A percentile compares a stretch with the other conserved stretches of the same genome.
These are phyloP conservation scores for Graphilbum sp. DNA, from an alignment of 2,329 filamentous ascomycete genomes.

Conservation along the genomic window DNA sequence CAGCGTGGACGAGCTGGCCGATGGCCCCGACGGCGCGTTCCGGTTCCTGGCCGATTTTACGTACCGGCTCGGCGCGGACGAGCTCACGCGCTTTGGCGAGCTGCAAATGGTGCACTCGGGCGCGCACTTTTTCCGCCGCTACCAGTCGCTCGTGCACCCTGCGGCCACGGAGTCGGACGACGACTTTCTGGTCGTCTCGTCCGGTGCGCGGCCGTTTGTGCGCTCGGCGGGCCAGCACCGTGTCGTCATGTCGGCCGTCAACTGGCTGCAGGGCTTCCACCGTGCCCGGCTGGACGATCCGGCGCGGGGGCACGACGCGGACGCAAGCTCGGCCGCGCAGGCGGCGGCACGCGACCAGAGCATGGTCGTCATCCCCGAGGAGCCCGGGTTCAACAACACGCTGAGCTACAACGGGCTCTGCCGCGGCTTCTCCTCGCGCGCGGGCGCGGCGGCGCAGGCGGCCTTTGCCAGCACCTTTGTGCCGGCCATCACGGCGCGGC, in stretches of 20 bases:
- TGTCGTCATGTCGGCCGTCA: conserved; percentile 42
- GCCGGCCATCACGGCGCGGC: conserved; percentile 46
- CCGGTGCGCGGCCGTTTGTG: conserved; percentile 29
- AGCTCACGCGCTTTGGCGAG: conserved; percentile 49
- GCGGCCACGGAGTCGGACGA: background rate
- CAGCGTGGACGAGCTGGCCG: conserved; percentile 19
- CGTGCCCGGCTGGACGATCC: conserved; percentile 24
- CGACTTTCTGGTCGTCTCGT: too few relatives aligned
- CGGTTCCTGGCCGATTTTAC: conserved; percentile 56
- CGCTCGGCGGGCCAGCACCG: conserved; percentile 24
- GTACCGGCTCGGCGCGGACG: conserved; percentile 39
- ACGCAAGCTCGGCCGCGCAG: background rate
- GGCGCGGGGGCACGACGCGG: conserved; percentile 7
- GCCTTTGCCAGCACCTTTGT: conserved; percentile 49
- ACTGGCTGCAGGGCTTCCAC: conserved; percentile 64
- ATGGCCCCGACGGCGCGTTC: conserved; percentile 44
- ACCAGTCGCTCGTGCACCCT: conserved; percentile 41
- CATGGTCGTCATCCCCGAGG: conserved; percentile 57
- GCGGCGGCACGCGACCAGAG: background rate
- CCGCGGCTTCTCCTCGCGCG: conserved; percentile 45
- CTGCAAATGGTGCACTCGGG: conserved; percentile 61
- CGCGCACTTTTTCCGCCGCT: conserved; percentile 57
- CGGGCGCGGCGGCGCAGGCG: conserved; percentile 33
- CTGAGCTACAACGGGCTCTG: conserved; percentile 56
- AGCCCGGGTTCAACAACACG: conserved; percentile 56